A percentile compares a stretch with the other conserved stretches of the same genome.
Evolutionary conservation across 345 rosid genomes (phyloP).

Genomic region (Eucalyptus erythrocorys): DNA sequence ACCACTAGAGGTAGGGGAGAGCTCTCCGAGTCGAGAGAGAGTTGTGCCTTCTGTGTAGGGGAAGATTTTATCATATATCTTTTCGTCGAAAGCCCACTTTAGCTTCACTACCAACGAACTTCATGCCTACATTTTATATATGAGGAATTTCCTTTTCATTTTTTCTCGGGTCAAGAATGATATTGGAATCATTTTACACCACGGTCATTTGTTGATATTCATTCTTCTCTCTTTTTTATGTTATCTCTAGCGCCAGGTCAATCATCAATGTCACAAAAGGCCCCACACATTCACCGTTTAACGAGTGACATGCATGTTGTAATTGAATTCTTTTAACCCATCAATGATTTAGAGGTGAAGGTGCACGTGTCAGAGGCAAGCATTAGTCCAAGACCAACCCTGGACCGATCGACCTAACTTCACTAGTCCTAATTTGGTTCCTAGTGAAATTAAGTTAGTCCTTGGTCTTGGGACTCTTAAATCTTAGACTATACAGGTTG

Average conservation of each 20-base stretch:
- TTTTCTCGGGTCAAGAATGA: neutral
- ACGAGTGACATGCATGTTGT: rapidly evolving
- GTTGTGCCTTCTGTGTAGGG: too few species aligned
- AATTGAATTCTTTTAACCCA: rapidly evolving
- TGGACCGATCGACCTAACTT: too few species aligned
- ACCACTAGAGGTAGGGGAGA: too few species aligned
- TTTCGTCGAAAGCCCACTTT: too few species aligned
- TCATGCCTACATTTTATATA: neutral
- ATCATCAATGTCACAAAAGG: neutral
- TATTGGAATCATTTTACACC: neutral
- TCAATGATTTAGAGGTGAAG: neutral
- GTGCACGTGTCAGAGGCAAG: rapidly evolving
- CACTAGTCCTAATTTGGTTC: too few species aligned
- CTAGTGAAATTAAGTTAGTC: rapidly evolving
- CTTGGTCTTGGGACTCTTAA: too few species aligned
- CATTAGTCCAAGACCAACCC: rapidly evolving
- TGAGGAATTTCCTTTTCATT: neutral
- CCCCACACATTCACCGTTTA: rapidly evolving
- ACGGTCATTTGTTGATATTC: neutral
- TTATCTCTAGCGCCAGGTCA: neutral
- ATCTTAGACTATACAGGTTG: rapidly evolving
- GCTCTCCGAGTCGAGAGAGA: too few species aligned
- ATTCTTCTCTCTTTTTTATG: neutral
- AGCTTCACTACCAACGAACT: too few species aligned
- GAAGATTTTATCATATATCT: too few species aligned